phyloP scores from a whole-genome alignment of 768 basidiomycete genomes.

The Lactifluus echinatus region DNA sequence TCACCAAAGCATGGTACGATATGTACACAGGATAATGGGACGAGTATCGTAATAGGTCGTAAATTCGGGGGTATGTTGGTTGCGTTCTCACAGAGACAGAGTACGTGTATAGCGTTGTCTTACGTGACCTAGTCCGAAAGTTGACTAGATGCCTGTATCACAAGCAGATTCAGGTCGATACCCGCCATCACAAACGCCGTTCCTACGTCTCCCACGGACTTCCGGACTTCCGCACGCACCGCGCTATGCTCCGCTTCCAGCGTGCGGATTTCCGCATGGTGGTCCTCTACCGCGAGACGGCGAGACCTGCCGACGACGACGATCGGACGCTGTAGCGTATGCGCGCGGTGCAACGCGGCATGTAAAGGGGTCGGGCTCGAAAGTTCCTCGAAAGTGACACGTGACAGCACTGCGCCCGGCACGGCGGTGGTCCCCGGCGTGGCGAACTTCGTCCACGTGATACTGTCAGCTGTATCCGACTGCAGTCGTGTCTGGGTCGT shows the following conservation, averaged over 20 bases:
- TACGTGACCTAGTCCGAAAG: neutral
- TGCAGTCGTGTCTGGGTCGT: conserved; percentile 60
- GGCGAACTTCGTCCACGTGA: conserved; percentile 62
- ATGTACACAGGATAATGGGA: neutral
- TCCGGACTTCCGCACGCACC: conserved; percentile 56
- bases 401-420: conserved; percentile 34
- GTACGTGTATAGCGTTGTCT: neutral
- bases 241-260: conserved; percentile 48
- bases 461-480: conserved; percentile 78
- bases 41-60: neutral
- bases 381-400: conserved; percentile 55
- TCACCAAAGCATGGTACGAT: neutral
- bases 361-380: conserved; percentile 53
- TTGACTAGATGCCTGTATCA: conserved; percentile 45
- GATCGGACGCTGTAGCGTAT: conserved; percentile 35
- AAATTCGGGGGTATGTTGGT: neutral
- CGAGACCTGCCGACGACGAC: conserved; percentile 68
- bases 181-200: conserved; percentile 63
- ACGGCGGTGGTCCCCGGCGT: conserved; percentile 16
- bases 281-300: conserved; percentile 63
- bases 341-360: conserved; percentile 39
- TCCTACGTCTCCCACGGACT: conserved; percentile 82
- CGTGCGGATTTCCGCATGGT: conserved; percentile 58
- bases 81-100: neutral
- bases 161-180: conserved; percentile 50